Percentiles rank a stretch among this genome's conserved stretches.
phyloP scores from a whole-genome alignment of 2,329 filamentous ascomycete genomes.

The Alternaria incomplexa region DNA sequence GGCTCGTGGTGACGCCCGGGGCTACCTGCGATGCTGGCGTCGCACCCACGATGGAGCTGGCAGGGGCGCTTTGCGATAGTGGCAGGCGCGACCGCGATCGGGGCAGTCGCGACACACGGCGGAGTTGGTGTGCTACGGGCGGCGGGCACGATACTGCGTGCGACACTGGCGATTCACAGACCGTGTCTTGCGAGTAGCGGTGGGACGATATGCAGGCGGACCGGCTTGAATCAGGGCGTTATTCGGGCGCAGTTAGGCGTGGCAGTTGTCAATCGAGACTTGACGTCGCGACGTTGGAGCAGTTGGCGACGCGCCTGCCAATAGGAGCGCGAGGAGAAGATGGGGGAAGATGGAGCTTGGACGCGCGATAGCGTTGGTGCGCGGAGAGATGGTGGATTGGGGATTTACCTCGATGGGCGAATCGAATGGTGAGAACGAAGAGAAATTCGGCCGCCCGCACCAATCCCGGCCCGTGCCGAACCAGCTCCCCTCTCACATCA shows the following conservation, averaged over 20 bases:
- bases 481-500: not conserved
- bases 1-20: not conserved
- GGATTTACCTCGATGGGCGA: not conserved
- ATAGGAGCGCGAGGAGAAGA: conserved; percentile 17
- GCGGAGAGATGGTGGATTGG: conserved; percentile 1
- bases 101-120: conserved; percentile 11
- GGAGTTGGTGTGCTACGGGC: not conserved
- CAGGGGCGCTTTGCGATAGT: not conserved
- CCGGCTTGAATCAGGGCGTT: conserved; percentile 11
- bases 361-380: conserved; percentile 6
- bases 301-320: conserved; percentile 12
- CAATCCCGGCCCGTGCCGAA: conserved; percentile 8
- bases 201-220: conserved; percentile 20
- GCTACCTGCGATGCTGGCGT: conserved; percentile 5
- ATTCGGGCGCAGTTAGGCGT: conserved; percentile 13
- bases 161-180: conserved; percentile 11
- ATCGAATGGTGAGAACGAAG: not conserved
- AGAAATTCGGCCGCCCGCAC: conserved; percentile 2
- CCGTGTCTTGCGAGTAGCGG: conserved; percentile 11
- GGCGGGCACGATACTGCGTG: conserved; percentile 14
- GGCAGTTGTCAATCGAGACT: conserved; percentile 19
- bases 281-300: conserved; percentile 11
- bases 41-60: not conserved
- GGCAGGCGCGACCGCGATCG: conserved; percentile 12
- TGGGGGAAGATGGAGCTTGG: conserved; percentile 13